Evolutionary conservation across 495 filamentous ascomycete genomes (phyloP).

Genomic region (Hyaloscypha bicolor): DNA sequence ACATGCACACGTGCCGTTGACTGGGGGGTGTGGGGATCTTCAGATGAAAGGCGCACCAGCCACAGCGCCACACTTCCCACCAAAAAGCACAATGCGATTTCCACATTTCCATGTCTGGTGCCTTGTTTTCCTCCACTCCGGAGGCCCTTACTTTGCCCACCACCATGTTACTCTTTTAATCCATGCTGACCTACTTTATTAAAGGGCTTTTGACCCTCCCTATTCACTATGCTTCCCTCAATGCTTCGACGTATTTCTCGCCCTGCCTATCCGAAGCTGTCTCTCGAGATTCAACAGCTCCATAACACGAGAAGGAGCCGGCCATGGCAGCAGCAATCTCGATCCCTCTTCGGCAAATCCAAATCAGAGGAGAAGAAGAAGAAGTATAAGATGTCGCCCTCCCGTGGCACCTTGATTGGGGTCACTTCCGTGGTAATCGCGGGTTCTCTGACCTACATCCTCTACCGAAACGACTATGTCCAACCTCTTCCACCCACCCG

Average conservation of each 20-base stretch:
- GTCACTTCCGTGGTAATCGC: slow-evolving; percentile 18
- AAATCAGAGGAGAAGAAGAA: slow-evolving; percentile 13
- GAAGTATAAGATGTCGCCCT: slow-evolving; percentile 16
- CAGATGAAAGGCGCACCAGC: neutral
- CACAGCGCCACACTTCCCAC: neutral
- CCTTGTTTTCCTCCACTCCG: slow-evolving; percentile 4
- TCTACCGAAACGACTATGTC: slow-evolving; percentile 26
- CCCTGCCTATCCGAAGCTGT: neutral
- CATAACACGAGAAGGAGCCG: neutral
- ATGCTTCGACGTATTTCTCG: slow-evolving; percentile 16
- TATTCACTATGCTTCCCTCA: slow-evolving; percentile 23
- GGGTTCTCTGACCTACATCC: slow-evolving; percentile 24
- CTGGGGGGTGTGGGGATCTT: neutral
- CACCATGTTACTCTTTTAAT: slow-evolving; percentile 15
- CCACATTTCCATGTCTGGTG: slow-evolving; percentile 2
- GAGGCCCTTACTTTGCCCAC: slow-evolving; percentile 17
- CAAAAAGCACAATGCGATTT: neutral
- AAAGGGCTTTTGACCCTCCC: slow-evolving; percentile 5
- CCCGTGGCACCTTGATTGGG: slow-evolving; percentile 21
- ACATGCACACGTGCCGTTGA: neutral
- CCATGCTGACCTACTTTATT: neutral
- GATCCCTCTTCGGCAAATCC: slow-evolving; percentile 13
- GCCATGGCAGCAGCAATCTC: slow-evolving; percentile 1
- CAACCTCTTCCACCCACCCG: slow-evolving; percentile 32
- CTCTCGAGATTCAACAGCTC: neutral